Percentiles rank a stretch among this genome's conserved stretches.
Conservation (phyloP, 441 rosid genomes). For the Geranium incanum region DNA sequence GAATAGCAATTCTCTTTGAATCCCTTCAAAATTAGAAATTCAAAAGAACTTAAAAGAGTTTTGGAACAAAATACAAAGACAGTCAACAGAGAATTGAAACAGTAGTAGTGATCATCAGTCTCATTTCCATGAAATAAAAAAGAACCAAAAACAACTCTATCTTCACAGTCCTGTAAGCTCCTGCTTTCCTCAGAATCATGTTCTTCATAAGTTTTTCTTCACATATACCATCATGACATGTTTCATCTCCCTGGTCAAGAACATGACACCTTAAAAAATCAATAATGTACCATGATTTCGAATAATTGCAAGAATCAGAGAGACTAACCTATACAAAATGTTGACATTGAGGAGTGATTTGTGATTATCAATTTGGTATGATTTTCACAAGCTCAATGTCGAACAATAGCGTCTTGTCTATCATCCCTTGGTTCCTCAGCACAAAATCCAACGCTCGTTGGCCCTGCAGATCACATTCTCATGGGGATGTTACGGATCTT, state of each 20-base stretch:
- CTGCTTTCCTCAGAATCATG: background rate
- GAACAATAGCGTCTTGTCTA: conserved; percentile 86
- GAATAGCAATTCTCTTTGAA: too few species aligned
- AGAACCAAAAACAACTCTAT: background rate
- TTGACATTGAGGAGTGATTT: conserved; percentile 11
- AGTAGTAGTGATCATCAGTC: too few species aligned
- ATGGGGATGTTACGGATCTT: background rate
- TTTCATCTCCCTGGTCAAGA: background rate
- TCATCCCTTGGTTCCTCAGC: conserved; percentile 83
- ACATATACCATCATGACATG: background rate
- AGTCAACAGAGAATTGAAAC: too few species aligned
- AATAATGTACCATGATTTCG: background rate
- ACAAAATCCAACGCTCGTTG: conserved; percentile 94
- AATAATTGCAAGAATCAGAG: background rate
- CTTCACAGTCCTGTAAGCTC: background rate
- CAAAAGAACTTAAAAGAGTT: too few species aligned
- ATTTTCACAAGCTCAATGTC: conserved; percentile 88
- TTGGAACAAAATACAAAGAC: too few species aligned
- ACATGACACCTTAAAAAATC: background rate
- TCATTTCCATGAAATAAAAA: too few species aligned
- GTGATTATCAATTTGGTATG: conserved; percentile 32
- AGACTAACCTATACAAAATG: conserved; percentile 15
- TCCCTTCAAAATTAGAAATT: too few species aligned
- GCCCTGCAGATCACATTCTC: conserved; percentile 46
- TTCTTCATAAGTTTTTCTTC: background rate